phyloP scores from a whole-genome alignment of 306 rosid species.

The Malus fusca region DNA sequence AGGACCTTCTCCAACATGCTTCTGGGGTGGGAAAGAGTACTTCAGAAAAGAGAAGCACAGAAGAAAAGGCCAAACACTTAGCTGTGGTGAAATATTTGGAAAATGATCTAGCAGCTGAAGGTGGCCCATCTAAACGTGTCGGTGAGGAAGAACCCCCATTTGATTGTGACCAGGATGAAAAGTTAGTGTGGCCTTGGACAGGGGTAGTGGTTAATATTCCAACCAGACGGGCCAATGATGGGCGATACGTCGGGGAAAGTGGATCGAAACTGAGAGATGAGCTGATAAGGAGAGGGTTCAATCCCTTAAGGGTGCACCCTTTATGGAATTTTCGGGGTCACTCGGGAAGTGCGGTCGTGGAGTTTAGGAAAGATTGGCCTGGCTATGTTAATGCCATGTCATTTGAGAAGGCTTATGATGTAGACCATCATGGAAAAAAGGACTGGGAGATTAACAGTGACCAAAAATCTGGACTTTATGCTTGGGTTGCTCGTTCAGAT shows the following conservation, averaged over 20 bases:
- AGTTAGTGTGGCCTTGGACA: constrained; percentile 90
- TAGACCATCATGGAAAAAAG: constrained; percentile 65
- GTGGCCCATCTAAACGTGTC: constrained; percentile 41
- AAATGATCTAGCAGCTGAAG: constrained; percentile 37
- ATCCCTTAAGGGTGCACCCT: constrained; percentile 60
- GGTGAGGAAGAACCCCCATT: constrained; percentile 35
- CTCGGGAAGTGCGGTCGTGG: constrained; percentile 74
- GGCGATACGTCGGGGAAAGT: constrained; percentile 65
- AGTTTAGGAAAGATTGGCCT: constrained; percentile 72
- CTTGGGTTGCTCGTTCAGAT: constrained; percentile 81
- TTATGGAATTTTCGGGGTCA: constrained; percentile 67
- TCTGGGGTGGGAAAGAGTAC: constrained; percentile 82
- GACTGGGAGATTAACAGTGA: constrained; percentile 45
- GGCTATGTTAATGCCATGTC: constrained; percentile 73
- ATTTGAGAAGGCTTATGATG: constrained; percentile 77
- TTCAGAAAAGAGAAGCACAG: constrained; percentile 62
- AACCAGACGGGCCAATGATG: constrained; percentile 51
- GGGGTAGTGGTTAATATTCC: constrained; percentile 86
- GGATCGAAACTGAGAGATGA: constrained; percentile 93
- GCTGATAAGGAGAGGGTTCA: constrained; percentile 61
- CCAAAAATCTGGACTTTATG: constrained; percentile 68
- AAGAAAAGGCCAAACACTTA: constrained; percentile 74
- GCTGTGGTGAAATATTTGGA: constrained; percentile 68
- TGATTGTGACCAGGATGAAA: constrained; percentile 49
- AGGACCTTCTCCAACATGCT: constrained; percentile 82